Evolutionary conservation across 345 rosid species (phyloP).

Genomic region (Anastatica hierochuntica): DNA sequence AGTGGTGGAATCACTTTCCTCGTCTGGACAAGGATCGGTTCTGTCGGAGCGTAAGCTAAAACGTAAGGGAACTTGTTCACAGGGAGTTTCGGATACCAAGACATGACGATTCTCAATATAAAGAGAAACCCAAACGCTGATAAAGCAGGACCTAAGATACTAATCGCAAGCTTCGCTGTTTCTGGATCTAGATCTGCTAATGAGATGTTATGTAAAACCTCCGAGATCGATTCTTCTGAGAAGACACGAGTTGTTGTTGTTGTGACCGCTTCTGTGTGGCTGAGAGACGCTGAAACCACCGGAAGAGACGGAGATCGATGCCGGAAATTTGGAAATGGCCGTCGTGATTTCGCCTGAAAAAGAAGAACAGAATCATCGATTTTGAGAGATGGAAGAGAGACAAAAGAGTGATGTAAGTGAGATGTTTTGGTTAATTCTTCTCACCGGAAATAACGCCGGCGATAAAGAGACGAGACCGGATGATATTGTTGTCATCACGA

Average conservation of each 20-base stretch:
- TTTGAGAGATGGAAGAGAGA: not conserved
- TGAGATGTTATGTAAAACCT: constrained; percentile 18
- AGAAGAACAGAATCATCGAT: not conserved
- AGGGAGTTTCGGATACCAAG: constrained; percentile 92
- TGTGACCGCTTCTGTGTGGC: constrained; percentile 5
- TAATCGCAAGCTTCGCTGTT: constrained; percentile 60
- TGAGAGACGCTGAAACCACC: constrained; percentile 6
- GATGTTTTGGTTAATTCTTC: not conserved
- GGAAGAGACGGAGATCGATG: not conserved
- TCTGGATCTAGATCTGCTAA: constrained; percentile 66
- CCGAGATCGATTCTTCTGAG: too few relatives aligned
- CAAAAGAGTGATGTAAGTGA: too few relatives aligned
- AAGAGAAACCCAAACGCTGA: constrained; percentile 70
- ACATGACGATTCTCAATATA: constrained; percentile 71
- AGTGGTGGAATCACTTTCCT: constrained; percentile 82
- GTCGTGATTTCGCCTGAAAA: constrained; percentile 18
- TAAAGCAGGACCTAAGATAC: constrained; percentile 59
- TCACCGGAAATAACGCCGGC: constrained; percentile 7
- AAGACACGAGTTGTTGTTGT: not conserved
- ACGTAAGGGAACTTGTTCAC: constrained; percentile 79
- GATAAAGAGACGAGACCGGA: constrained; percentile 12
- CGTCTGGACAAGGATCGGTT: constrained; percentile 59
- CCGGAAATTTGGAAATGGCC: not conserved
- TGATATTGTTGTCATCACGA: constrained; percentile 14
- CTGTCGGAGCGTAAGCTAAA: constrained; percentile 84